phyloP scores from a whole-genome alignment of 106 monocot genomes.

The Vanilla planifolia region DNA sequence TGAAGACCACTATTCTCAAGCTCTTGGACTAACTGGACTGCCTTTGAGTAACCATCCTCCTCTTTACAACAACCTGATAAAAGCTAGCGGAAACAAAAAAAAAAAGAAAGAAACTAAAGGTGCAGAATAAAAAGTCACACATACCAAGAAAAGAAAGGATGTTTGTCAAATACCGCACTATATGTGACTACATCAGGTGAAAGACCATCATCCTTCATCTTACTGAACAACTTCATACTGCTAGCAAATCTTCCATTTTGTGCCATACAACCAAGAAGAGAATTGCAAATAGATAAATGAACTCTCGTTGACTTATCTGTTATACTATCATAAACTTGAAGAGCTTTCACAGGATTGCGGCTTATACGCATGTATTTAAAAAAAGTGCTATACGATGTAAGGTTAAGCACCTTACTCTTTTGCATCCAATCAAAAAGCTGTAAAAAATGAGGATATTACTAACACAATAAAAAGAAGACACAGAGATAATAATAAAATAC shows the following conservation, averaged over 20 bases:
- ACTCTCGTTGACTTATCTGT: constrained; percentile 36
- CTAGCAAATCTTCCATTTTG: constrained; percentile 67
- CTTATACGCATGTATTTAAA: constrained; percentile 86
- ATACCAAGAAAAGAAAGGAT: neutral
- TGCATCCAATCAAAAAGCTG: constrained; percentile 98
- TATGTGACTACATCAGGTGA: constrained; percentile 82
- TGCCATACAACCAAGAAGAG: constrained; percentile 72
- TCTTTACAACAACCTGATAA: constrained; percentile 64
- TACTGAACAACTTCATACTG: constrained; percentile 66
- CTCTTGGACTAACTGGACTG: constrained; percentile 69
- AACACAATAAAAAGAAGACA: constrained; percentile 8
- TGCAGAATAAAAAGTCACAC: neutral
- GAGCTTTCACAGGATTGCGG: constrained; percentile 48
- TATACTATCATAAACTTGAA: constrained; percentile 70
- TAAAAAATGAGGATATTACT: constrained; percentile 12
- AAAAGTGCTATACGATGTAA: constrained; percentile 83
- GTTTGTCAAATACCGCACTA: constrained; percentile 62
- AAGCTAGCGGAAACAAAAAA: constrained; percentile 41
- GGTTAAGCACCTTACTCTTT: constrained; percentile 38
- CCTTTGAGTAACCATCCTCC: constrained; percentile 60
- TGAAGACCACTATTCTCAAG: constrained; percentile 45
- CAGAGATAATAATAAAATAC: too few species aligned
- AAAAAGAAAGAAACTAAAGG: neutral
- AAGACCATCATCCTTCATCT: constrained; percentile 76
- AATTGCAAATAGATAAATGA: constrained; percentile 77